These are phyloP conservation scores for Brassica rapa DNA, from an alignment of 345 rosid species.

Conservation along the genomic window DNA sequence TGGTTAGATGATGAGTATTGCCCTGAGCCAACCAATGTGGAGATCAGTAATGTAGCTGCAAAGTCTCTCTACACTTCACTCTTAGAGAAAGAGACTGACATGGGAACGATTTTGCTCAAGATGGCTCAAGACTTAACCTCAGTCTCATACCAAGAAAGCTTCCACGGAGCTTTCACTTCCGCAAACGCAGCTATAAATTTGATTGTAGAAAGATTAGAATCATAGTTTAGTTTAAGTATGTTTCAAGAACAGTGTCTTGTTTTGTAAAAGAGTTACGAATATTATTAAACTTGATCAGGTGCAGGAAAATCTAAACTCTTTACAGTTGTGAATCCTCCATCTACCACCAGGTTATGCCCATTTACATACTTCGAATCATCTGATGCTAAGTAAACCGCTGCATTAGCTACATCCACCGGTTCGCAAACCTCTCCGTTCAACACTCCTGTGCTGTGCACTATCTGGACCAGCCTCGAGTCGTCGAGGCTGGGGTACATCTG, in stretches of 20 bases:
- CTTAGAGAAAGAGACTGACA: slow-evolving; percentile 56
- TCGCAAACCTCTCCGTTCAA: slow-evolving; percentile 64
- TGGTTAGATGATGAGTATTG: slow-evolving; percentile 97
- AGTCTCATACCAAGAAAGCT: slow-evolving; percentile 79
- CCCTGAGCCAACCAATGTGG: slow-evolving; percentile 86
- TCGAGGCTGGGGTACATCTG: slow-evolving; percentile 46
- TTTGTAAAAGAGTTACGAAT: slow-evolving; percentile 24
- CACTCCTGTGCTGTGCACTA: slow-evolving; percentile 50
- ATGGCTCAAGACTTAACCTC: slow-evolving; percentile 74
- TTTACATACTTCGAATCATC: slow-evolving; percentile 82
- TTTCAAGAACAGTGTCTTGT: slow-evolving; percentile 26
- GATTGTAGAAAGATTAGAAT: slow-evolving; percentile 60
- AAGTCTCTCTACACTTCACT: slow-evolving; percentile 54
- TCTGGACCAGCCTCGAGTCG: slow-evolving; percentile 37
- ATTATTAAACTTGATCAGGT: slow-evolving; percentile 45
- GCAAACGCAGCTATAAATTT: slow-evolving; percentile 78
- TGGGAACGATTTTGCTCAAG: slow-evolving; percentile 75
- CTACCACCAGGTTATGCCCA: slow-evolving; percentile 87
- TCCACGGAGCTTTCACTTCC: slow-evolving; percentile 89
- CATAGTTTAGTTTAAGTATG: slow-evolving; percentile 3
- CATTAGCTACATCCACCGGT: slow-evolving; percentile 74
- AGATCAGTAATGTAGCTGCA: slow-evolving; percentile 78
- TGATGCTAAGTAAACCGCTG: slow-evolving; percentile 77
- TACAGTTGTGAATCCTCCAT: slow-evolving; percentile 82
- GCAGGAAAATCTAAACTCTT: slow-evolving; percentile 56